Percentiles rank a stretch among this genome's conserved stretches.
Conservation (phyloP, 495 filamentous ascomycete genomes). For the Penicillium tannophilum region DNA sequence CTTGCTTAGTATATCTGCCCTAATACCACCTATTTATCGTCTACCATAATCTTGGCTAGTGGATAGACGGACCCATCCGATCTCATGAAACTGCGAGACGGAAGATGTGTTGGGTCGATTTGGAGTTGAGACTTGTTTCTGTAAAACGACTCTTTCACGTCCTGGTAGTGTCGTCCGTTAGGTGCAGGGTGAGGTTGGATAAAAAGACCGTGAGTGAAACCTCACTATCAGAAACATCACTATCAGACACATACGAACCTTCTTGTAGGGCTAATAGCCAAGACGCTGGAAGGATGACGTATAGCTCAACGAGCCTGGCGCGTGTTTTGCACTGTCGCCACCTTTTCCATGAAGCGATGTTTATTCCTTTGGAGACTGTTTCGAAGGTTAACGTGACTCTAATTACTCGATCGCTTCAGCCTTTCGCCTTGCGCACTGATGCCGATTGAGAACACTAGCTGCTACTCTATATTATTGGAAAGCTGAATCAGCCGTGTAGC, state of each 20-base stretch:
- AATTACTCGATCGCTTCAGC: no score
- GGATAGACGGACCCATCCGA: neutral
- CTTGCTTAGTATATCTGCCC: neutral
- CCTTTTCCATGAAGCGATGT: neutral
- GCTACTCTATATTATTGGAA: neutral
- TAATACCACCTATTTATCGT: neutral
- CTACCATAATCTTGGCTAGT: neutral
- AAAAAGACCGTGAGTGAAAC: neutral
- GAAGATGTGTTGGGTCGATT: neutral
- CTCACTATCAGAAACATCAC: no score
- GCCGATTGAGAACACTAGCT: neutral
- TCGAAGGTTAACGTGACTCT: neutral
- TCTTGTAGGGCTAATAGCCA: conserved; percentile 2
- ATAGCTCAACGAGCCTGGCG: no score
- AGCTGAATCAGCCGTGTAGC: neutral
- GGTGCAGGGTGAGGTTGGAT: neutral
- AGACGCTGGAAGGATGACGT: conserved; percentile 4
- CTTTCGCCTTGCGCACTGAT: no score
- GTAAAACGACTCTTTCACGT: neutral
- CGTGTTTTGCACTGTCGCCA: no score
- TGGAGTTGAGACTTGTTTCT: neutral
- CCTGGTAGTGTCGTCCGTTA: neutral
- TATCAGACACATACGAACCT: conserved; percentile 2
- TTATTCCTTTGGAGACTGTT: neutral
- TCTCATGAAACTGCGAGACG: neutral